phyloP scores from a whole-genome alignment of 2,329 filamentous ascomycete species.

The Claviceps sp. region DNA sequence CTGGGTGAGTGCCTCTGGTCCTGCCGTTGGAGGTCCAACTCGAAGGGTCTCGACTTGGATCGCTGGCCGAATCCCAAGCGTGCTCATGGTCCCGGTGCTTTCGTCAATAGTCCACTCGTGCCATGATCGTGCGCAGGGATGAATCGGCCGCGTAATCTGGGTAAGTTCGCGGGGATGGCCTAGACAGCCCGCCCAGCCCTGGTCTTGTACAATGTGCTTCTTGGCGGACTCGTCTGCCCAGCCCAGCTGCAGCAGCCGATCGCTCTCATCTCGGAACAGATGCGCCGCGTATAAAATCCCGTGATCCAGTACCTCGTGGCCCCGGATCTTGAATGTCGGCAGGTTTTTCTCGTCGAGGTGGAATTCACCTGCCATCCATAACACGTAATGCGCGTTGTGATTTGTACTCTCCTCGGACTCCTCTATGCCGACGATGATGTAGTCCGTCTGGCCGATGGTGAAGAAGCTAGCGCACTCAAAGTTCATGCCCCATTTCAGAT shows the following conservation, averaged over 20 bases:
- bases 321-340: slow-evolving; percentile 5
- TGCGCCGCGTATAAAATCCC: slow-evolving; percentile 12
- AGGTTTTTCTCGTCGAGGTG: not conserved
- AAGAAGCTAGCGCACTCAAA: slow-evolving; percentile 14
- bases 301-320: slow-evolving; percentile 10
- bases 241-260: slow-evolving; percentile 9
- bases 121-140: not conserved
- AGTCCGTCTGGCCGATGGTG: slow-evolving; percentile 5
- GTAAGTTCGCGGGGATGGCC: slow-evolving; percentile 8
- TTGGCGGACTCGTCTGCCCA: slow-evolving; percentile 10
- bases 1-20: not conserved
- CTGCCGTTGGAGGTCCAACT: not conserved
- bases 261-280: slow-evolving; percentile 10
- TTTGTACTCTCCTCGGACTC: slow-evolving; percentile 6
- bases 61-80: slow-evolving; percentile 9
- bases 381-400: slow-evolving; percentile 7
- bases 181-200: slow-evolving; percentile 10
- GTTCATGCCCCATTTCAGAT: slow-evolving; percentile 6
- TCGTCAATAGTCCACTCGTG: slow-evolving; percentile 8
- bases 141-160: slow-evolving; percentile 1
- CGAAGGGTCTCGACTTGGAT: slow-evolving; percentile 4
- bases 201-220: slow-evolving; percentile 3
- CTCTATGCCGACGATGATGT: slow-evolving; percentile 9
- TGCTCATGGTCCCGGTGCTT: slow-evolving; percentile 5
- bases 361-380: slow-evolving; percentile 7